Evolutionary conservation across 257 asterid genomes (phyloP).

Genomic region (Prunella vulgaris): DNA sequence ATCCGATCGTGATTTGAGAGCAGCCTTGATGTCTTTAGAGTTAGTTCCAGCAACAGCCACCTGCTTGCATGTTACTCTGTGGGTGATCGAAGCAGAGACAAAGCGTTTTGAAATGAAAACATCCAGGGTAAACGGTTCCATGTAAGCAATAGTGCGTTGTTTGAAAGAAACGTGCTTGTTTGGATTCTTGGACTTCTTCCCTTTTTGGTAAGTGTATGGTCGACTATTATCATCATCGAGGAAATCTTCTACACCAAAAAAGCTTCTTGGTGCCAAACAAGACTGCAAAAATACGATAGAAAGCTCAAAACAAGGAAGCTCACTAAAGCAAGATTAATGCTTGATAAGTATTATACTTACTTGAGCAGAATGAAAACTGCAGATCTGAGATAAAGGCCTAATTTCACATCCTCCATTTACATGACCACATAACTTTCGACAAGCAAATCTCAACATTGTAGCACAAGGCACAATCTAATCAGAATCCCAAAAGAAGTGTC

Average conservation of each 20-base stretch:
- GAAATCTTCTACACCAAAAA: constrained; percentile 93
- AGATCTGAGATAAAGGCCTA: constrained; percentile 36
- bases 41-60: constrained; percentile 98
- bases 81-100: constrained; percentile 89
- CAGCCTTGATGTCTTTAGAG: constrained; percentile 93
- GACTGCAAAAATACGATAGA: constrained; percentile 38
- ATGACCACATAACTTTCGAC: constrained; percentile 29
- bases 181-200: constrained; percentile 70
- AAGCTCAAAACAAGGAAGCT: not conserved
- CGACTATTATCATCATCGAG: constrained; percentile 84
- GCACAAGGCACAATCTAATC: constrained; percentile 17
- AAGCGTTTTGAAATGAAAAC: constrained; percentile 85
- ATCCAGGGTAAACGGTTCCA: constrained; percentile 93
- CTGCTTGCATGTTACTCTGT: constrained; percentile 91
- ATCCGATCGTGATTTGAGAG: constrained; percentile 71
- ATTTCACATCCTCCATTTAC: constrained; percentile 32
- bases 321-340: not conserved
- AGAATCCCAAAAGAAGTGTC: not conserved
- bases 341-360: constrained; percentile 22
- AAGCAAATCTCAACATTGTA: constrained; percentile 56
- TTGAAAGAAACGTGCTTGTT: constrained; percentile 80
- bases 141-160: constrained; percentile 80
- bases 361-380: constrained; percentile 51
- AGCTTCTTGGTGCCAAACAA: constrained; percentile 71
- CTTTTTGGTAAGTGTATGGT: constrained; percentile 84